Evolutionary conservation across 1,139 yeast genomes (phyloP), one percentile per base, ranked within the genome.

Genomic region (Lodderomyces theae): DNA sequence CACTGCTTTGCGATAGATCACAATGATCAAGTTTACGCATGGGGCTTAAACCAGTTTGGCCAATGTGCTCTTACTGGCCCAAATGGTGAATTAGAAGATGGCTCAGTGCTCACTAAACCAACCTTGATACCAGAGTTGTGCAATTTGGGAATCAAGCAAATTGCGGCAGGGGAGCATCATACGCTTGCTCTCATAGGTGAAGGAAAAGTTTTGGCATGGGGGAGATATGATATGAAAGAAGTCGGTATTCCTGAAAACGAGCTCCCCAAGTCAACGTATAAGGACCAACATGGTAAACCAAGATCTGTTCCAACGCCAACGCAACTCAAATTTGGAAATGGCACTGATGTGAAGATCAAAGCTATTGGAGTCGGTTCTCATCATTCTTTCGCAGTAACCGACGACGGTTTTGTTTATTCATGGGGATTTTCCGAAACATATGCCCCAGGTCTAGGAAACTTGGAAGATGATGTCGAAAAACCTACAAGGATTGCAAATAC

Each of bases 341-440:
- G 53, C 11, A 50, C 52, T 11, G 51, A 50, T 18, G 63, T 72
- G 24, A 73, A 75, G 34, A 73, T 85, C 53, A 83, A 79, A 54
- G 61, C 73, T 5, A 70, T 90, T 35, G 85, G 94, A 5, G 79
- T 84, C 37, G 98, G 98, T 1, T 84, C 96, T 1, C 97, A 92
- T 54, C 98, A 92, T 60, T 85, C 95, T 0, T 66, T 92, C 46
- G 97, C 96, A 2, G 75, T 90, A 4, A 80, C 94, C 7, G 78
- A 72, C 26, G 90, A 87, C 51, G 98, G 99, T 5, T 68, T 86
- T 43, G 86, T 82, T 1, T 92, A 82, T 67, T 79, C 97, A 1
- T 92, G 99, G 99, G 99, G 99, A 1, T 92, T 90, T 59, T 97
- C 94, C 37, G 97, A 90, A 51, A 89, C 96, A 0, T 92, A 87